Evolutionary conservation across 352 stramenopile genomes (phyloP).

Genomic region (Halophytophthora batemanensis): DNA sequence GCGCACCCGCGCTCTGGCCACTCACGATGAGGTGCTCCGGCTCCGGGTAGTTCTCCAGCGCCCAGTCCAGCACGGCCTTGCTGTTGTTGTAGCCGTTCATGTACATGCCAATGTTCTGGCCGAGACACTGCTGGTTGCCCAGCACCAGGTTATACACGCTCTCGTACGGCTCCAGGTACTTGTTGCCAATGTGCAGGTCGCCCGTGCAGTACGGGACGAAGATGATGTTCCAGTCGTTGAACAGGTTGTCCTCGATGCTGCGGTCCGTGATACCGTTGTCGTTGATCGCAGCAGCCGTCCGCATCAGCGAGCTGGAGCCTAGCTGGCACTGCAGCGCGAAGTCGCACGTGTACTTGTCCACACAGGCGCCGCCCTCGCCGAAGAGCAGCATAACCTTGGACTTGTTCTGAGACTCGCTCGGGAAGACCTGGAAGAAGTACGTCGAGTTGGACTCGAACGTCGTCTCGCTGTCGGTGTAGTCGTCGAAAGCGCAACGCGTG

Average conservation of each 20-base stretch:
- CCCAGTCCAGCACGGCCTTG: slow-evolving; percentile 31
- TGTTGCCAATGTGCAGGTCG: slow-evolving; percentile 41
- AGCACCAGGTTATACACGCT: slow-evolving; percentile 16
- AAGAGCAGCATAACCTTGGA: slow-evolving; percentile 44
- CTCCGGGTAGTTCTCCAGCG: slow-evolving; percentile 31
- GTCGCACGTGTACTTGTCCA: slow-evolving; percentile 34
- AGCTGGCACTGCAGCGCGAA: slow-evolving; percentile 36
- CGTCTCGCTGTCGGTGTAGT: slow-evolving; percentile 11
- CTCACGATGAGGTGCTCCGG: slow-evolving; percentile 24
- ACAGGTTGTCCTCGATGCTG: slow-evolving; percentile 34
- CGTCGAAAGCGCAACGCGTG: slow-evolving; percentile 33
- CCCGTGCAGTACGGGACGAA: slow-evolving; percentile 50
- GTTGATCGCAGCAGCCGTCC: slow-evolving; percentile 5
- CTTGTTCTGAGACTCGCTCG: slow-evolving; percentile 23
- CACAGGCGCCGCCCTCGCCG: slow-evolving; percentile 36
- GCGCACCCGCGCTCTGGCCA: slow-evolving; percentile 29
- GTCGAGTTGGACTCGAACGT: slow-evolving; percentile 16
- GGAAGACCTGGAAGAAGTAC: slow-evolving; percentile 54
- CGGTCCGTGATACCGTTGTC: slow-evolving; percentile 37
- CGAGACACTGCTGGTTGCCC: slow-evolving; percentile 12
- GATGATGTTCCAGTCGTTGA: slow-evolving; percentile 49
- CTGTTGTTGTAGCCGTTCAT: slow-evolving; percentile 34
- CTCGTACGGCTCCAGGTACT: neutral
- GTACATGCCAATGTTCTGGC: slow-evolving; percentile 26
- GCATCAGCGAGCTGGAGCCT: slow-evolving; percentile 30